phyloP scores from a whole-genome alignment of 2,329 filamentous ascomycete genomes.

The Fonsecaea monophora region DNA sequence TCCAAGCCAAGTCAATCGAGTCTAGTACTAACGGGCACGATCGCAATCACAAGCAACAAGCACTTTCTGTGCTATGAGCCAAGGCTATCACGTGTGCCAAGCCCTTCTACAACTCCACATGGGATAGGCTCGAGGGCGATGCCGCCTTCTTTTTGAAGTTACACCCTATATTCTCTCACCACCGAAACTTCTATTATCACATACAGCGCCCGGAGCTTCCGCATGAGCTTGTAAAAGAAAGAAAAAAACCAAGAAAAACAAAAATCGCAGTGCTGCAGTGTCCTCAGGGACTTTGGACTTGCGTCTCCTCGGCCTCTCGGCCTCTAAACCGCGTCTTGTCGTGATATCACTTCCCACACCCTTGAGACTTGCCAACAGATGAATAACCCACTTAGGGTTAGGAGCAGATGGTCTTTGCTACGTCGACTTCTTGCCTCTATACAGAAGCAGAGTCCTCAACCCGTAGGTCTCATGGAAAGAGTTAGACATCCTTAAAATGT shows the following conservation, averaged over 20 bases:
- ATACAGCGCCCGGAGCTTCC: constrained; percentile 8
- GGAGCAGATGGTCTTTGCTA: constrained; percentile 21
- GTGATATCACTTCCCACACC: constrained; percentile 14
- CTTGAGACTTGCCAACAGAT: constrained; percentile 23
- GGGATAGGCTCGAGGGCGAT: constrained; percentile 14
- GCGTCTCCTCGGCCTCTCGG: constrained; percentile 6
- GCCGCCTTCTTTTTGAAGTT: constrained; percentile 13
- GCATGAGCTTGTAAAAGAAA: constrained; percentile 5
- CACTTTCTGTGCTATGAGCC: too few species aligned
- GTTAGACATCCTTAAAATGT: constrained; percentile 20
- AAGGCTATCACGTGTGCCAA: constrained; percentile 6
- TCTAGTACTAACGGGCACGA: too few species aligned
- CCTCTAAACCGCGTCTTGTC: constrained; percentile 20
- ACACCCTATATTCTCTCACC: constrained; percentile 11
- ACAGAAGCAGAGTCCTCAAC: constrained; percentile 25
- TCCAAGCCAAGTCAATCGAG: too few species aligned
- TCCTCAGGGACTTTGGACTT: constrained; percentile 21
- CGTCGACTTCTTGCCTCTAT: constrained; percentile 26
- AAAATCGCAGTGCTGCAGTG: constrained; percentile 19
- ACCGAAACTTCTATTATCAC: constrained; percentile 7
- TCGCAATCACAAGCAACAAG: too few species aligned
- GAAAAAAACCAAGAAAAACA: constrained; percentile 15
- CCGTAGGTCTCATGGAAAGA: constrained; percentile 25
- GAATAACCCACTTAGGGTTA: constrained; percentile 20
- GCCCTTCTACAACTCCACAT: constrained; percentile 5